Evolutionary conservation across 345 rosid species (phyloP).

Genomic region (Jatropha curcas): DNA sequence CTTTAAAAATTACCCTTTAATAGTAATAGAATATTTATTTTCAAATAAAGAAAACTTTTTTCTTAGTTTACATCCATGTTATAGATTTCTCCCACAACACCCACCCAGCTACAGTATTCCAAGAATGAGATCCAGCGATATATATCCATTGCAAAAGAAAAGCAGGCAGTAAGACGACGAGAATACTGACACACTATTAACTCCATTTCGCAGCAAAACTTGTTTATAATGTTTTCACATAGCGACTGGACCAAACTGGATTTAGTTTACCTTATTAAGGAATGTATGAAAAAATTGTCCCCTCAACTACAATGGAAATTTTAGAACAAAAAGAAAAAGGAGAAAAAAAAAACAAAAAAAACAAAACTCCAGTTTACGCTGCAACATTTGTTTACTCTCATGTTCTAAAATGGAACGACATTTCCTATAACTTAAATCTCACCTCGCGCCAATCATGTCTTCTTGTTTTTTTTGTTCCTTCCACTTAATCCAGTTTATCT

Average conservation of each 20-base stretch:
- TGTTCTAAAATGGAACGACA: not conserved
- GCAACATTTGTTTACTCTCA: conserved; percentile 8
- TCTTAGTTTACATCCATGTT: no score
- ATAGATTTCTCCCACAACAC: no score
- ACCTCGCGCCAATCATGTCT: conserved; percentile 15
- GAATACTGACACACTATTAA: not conserved
- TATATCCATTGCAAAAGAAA: no score
- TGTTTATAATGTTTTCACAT: conserved; percentile 16
- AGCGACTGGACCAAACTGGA: not conserved
- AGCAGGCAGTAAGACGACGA: not conserved
- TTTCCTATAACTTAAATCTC: conserved; percentile 15
- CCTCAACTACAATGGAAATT: conserved; percentile 7
- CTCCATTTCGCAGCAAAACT: conserved; percentile 5
- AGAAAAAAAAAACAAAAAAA: not conserved
- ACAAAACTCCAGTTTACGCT: conserved; percentile 21
- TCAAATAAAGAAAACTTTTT: no score
- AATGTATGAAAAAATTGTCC: conserved; percentile 9
- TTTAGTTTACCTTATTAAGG: conserved; percentile 25
- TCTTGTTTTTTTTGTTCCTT: conserved; percentile 7
- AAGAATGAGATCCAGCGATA: no score
- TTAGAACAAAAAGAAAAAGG: not conserved
- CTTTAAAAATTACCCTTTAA: no score
- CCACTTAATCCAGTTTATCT: conserved; percentile 26
- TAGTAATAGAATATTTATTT: no score
- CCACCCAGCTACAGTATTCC: no score